phyloP scores from a whole-genome alignment of 2,329 filamentous ascomycete species.

The Annulohypoxylon truncatum region DNA sequence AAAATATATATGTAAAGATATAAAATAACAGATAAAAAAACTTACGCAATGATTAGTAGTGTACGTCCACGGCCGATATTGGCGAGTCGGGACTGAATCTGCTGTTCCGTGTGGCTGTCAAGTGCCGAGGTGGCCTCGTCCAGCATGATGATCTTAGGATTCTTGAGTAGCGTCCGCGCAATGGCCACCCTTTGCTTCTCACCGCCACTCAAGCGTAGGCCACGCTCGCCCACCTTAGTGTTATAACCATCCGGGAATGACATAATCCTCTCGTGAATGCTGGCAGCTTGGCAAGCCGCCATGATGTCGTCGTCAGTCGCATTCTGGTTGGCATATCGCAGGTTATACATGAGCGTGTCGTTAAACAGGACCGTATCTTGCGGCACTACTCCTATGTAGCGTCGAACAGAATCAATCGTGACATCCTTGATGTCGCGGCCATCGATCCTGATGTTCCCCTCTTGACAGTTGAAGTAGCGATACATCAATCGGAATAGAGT shows the following conservation, averaged over 20 bases:
- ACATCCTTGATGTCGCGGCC: conserved; percentile 85
- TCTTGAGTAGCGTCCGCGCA: conserved; percentile 90
- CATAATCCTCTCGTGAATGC: conserved; percentile 92
- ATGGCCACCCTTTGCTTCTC: conserved; percentile 96
- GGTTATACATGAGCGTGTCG: conserved; percentile 93
- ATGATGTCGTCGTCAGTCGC: conserved; percentile 86
- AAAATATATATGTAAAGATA: neutral
- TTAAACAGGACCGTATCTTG: conserved; percentile 98
- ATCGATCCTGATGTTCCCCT: conserved; percentile 86
- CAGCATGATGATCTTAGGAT: conserved; percentile 90
- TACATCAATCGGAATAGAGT: conserved; percentile 96
- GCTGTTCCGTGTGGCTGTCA: conserved; percentile 91
- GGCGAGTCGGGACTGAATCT: conserved; percentile 88
- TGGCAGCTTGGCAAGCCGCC: conserved; percentile 84
- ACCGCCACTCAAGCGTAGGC: conserved; percentile 85
- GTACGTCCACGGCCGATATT: conserved; percentile 87
- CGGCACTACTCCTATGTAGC: conserved; percentile 93
- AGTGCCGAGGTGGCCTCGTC: conserved; percentile 94
- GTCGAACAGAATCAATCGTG: conserved; percentile 92
- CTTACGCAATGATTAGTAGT: conserved; percentile 92
- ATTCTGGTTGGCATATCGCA: conserved; percentile 86
- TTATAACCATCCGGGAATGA: conserved; percentile 88
- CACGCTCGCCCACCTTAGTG: conserved; percentile 91
- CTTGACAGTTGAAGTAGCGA: conserved; percentile 90
- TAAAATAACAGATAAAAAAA: conserved; percentile 37